A percentile compares a stretch with the other conserved stretches of the same genome.
Evolutionary conservation across 345 rosid species (phyloP).

Genomic region (Rhodamnia rubescens): DNA sequence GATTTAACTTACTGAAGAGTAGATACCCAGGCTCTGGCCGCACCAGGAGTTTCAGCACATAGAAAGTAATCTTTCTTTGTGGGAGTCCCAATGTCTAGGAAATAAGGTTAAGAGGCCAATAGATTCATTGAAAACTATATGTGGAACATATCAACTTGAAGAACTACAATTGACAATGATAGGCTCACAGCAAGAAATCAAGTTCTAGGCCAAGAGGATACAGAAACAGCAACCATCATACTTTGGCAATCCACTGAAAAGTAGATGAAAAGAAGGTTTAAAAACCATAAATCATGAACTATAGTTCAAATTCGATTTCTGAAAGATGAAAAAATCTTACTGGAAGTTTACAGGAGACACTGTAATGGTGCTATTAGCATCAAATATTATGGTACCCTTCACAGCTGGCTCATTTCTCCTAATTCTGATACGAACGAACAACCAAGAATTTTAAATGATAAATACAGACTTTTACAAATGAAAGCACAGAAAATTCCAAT

Average conservation of each 20-base stretch:
- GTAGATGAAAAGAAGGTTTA: slow-evolving; percentile 7
- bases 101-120: slow-evolving; percentile 25
- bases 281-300: background rate
- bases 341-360: slow-evolving; percentile 92
- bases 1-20: slow-evolving; percentile 71
- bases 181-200: background rate
- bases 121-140: background rate
- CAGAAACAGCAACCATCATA: slow-evolving; percentile 95
- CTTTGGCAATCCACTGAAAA: slow-evolving; percentile 84
- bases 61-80: slow-evolving; percentile 91
- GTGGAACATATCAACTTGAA: background rate
- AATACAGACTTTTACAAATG: background rate
- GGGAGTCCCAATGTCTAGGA: slow-evolving; percentile 91
- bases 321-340: slow-evolving; percentile 30
- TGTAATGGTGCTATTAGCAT: slow-evolving; percentile 81
- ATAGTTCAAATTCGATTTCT: background rate
- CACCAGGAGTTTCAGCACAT: slow-evolving; percentile 95
- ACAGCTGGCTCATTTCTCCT: slow-evolving; percentile 79
- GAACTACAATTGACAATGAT: background rate
- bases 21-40: slow-evolving; percentile 96
- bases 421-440: slow-evolving; percentile 39
- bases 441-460: background rate
- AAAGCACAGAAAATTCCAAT: background rate
- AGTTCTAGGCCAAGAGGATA: slow-evolving; percentile 38
- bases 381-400: slow-evolving; percentile 73